These are phyloP conservation scores for Fusarium brachygibbosum DNA, from an alignment of 2,329 filamentous ascomycete species.

Conservation along the genomic window DNA sequence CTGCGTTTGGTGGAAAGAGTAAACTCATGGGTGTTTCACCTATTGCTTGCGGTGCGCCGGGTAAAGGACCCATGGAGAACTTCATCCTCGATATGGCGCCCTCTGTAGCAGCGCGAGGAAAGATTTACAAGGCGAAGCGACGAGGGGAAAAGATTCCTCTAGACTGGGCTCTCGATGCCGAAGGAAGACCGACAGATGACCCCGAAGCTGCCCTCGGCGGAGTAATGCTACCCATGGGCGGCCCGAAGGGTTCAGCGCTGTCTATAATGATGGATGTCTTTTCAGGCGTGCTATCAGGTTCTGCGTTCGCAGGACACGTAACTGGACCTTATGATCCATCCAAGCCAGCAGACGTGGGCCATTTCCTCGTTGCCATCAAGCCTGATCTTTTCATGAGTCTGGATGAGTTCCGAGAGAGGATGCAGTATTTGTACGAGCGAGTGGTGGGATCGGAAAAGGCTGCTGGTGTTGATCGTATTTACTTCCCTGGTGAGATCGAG, in stretches of 20 bases:
- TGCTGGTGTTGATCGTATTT: constrained; percentile 69
- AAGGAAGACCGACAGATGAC: constrained; percentile 78
- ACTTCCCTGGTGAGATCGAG: constrained; percentile 74
- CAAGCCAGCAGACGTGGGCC: constrained; percentile 77
- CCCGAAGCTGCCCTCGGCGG: constrained; percentile 78
- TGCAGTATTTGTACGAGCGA: constrained; percentile 67
- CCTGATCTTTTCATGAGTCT: constrained; percentile 80
- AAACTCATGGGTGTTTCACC: constrained; percentile 82
- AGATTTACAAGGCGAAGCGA: constrained; percentile 77
- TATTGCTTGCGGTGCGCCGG: constrained; percentile 81
- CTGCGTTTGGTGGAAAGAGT: constrained; percentile 75
- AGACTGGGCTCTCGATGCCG: constrained; percentile 81
- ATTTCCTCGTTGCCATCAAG: constrained; percentile 79
- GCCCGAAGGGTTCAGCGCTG: constrained; percentile 83
- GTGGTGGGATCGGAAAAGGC: constrained; percentile 68
- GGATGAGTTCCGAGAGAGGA: constrained; percentile 76
- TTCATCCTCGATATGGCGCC: constrained; percentile 86
- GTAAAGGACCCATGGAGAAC: constrained; percentile 60
- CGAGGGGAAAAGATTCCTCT: constrained; percentile 76
- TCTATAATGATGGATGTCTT: constrained; percentile 93
- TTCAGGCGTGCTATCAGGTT: constrained; percentile 81
- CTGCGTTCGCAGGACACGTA: constrained; percentile 83
- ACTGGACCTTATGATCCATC: constrained; percentile 81
- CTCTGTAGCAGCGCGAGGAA: constrained; percentile 76
- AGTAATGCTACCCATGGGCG: constrained; percentile 89